Base-by-base conservation (phyloP, 75 land plant species). In the Pinus albicaulis region DNA sequence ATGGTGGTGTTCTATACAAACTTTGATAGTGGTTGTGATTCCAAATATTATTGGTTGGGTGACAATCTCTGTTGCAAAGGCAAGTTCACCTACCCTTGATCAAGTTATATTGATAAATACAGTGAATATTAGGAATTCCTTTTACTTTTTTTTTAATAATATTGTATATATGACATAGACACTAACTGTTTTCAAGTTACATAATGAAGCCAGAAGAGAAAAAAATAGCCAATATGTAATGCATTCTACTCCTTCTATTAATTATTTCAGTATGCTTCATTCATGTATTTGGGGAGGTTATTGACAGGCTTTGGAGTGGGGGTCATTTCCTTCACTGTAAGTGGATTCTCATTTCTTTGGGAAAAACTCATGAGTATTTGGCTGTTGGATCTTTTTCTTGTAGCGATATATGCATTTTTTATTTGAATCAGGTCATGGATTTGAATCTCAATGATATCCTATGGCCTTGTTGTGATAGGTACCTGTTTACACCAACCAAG, bases 401-500 rank as follows among this genome's bases (percentile, higher is more conserved):
- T 10, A 48, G 52, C 74, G 57, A 55, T 28, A 8, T 52, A 24
- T 34, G 31, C 22, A 24, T 3, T 75, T 13, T 57, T 61, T 13
- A 14, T 26, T 48, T 23, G 28, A 53, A 16, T 13, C 17, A 56
- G 59, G 14, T n/a, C 16, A 59, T 14, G 10, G 24, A 24, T 28
- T 41, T 72, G 57, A 58, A 65, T 71, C 7, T 59, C 6, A 5
- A 59, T 59, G 52, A 17, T 16, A 59, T 66, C 17, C 55, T 22
- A 14, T 69, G 28, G 25, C 12, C 25, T 14, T 73, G 8, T 55
- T 53, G 44, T 34, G 75, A 19, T 80, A 93, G 96, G 89, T 87
- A 5, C 96, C 96, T 4, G 80, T 91, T n/a, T 93, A 84, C 77
- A 85, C 95, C 2, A 86, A 76, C 73, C 80, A 88, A 71, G 93